phyloP scores from a whole-genome alignment of 345 rosid genomes.

The Euphorbia pulcherrima region DNA sequence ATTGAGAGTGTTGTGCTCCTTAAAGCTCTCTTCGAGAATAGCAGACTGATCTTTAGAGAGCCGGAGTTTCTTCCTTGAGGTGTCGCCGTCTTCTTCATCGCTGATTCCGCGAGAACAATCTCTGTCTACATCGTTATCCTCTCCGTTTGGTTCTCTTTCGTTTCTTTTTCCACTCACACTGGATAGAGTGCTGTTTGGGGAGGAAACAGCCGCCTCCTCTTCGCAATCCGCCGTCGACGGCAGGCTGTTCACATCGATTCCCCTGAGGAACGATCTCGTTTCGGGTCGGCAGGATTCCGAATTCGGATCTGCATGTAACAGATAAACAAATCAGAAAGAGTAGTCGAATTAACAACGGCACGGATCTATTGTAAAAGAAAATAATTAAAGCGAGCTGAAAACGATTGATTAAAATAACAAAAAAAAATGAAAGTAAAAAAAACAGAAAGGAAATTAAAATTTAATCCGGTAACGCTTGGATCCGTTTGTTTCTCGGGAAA shows the following conservation, averaged over 20 bases:
- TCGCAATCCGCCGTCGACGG: slow-evolving; percentile 69
- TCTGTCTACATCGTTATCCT: slow-evolving; percentile 59
- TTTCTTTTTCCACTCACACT: slow-evolving; percentile 86
- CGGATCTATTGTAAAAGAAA: slow-evolving; percentile 11
- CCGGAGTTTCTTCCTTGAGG: slow-evolving; percentile 87
- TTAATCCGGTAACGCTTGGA: not conserved
- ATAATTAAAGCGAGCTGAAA: slow-evolving; percentile 11
- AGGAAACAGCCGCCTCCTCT: slow-evolving; percentile 81
- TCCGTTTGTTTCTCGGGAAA: slow-evolving; percentile 29
- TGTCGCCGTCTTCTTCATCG: slow-evolving; percentile 91
- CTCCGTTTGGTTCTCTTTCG: slow-evolving; percentile 71
- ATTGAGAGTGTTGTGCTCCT: slow-evolving; percentile 90
- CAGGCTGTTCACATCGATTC: slow-evolving; percentile 85
- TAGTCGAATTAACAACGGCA: not conserved
- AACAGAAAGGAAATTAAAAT: not conserved
- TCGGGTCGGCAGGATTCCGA: slow-evolving; percentile 48
- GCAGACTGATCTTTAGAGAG: slow-evolving; percentile 93
- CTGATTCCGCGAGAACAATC: slow-evolving; percentile 70
- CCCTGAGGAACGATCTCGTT: slow-evolving; percentile 50
- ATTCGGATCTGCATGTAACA: slow-evolving; percentile 66
- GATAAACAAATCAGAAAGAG: not conserved
- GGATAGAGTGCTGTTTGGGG: slow-evolving; percentile 92
- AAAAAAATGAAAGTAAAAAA: not conserved
- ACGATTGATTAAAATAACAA: not conserved
- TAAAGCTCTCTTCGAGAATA: slow-evolving; percentile 87